phyloP scores from a whole-genome alignment of 805 yeast species.

The Wickerhamiella cacticola region DNA sequence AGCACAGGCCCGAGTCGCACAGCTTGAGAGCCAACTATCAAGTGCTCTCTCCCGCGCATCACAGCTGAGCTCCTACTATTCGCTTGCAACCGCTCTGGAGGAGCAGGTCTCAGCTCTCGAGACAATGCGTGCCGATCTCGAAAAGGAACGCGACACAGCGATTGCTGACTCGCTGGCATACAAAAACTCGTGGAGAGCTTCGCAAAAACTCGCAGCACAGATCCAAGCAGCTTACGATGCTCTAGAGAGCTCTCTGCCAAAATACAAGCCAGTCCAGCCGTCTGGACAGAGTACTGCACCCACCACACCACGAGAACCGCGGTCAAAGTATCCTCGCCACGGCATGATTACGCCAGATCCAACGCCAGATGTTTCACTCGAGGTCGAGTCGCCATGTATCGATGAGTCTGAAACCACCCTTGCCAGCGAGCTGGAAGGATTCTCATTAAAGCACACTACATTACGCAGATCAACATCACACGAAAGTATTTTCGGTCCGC shows the following conservation, averaged over 20 bases:
- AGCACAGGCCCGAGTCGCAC: background rate
- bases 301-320: background rate
- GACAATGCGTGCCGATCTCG: slow-evolving; percentile 7
- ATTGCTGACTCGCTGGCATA: slow-evolving; percentile 6
- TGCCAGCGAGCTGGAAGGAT: slow-evolving; percentile 6
- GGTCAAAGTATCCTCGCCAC: background rate
- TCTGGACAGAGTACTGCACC: slow-evolving; percentile 2
- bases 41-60: slow-evolving; percentile 7
- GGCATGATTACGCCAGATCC: background rate
- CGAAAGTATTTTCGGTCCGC: slow-evolving; percentile 10
- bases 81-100: slow-evolving; percentile 9
- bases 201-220: background rate
- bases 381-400: background rate
- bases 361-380: background rate
- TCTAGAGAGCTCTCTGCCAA: slow-evolving; percentile 5
- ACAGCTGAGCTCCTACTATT: slow-evolving; percentile 4
- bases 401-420: background rate
- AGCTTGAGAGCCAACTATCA: slow-evolving; percentile 6
- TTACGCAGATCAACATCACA: slow-evolving; percentile 6
- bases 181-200: slow-evolving; percentile 7
- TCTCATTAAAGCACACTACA: background rate
- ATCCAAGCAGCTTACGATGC: slow-evolving; percentile 7
- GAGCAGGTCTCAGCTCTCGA: slow-evolving; percentile 11
- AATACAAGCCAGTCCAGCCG: background rate
- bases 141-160: slow-evolving; percentile 9